Conservation (phyloP, 2,329 filamentous ascomycete genomes). For the Fusarium albosuccineum region DNA sequence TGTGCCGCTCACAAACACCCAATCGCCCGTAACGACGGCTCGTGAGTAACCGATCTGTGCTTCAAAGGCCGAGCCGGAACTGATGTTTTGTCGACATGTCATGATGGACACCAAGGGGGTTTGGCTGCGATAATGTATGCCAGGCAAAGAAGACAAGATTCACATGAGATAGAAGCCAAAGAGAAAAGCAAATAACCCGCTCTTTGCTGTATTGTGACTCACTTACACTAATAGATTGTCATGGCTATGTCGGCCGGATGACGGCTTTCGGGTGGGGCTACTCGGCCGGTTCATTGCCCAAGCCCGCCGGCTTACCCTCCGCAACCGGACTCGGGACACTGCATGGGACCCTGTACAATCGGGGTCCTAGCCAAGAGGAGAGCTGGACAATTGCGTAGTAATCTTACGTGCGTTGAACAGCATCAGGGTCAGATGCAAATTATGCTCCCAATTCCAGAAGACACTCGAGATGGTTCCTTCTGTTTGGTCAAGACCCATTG, state of each 20-base stretch:
- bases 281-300: not conserved
- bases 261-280: constrained; percentile 11
- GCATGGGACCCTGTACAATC: not conserved
- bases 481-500: no score
- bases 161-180: not conserved
- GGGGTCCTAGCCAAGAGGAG: not conserved
- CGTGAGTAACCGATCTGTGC: constrained; percentile 67
- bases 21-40: constrained; percentile 64
- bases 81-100: constrained; percentile 58
- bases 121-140: no score
- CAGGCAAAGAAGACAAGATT: no score
- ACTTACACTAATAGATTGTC: constrained; percentile 12
- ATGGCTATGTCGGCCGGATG: not conserved
- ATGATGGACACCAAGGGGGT: constrained; percentile 10
- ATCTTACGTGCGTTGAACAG: no score
- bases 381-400: not conserved
- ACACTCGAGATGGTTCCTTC: no score
- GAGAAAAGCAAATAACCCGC: not conserved
- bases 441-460: no score
- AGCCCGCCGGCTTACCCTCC: not conserved
- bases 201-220: constrained; percentile 2
- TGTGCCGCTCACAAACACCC: constrained; percentile 67
- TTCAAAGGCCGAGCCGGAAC: constrained; percentile 65
- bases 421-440: no score
- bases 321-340: not conserved